phyloP scores from a whole-genome alignment of 768 basidiomycete species.

The Cystobasidium ongulense region DNA sequence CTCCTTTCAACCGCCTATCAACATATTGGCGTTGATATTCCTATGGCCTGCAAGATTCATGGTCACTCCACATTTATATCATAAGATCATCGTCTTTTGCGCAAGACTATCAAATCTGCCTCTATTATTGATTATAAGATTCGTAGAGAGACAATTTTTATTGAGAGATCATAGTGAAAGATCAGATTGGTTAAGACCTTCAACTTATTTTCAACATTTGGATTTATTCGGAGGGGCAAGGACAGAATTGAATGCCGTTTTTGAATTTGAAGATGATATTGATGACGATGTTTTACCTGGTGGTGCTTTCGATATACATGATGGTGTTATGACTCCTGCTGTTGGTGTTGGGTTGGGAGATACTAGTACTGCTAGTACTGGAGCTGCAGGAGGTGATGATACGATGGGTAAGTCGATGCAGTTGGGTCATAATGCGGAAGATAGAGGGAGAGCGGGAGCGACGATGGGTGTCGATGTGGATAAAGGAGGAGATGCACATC shows the following conservation, averaged over 20 bases:
- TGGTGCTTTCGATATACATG: slow-evolving; percentile 19
- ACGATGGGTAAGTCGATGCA: background rate
- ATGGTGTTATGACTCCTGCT: slow-evolving; percentile 11
- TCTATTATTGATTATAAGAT: slow-evolving; percentile 19
- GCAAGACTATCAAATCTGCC: slow-evolving; percentile 16
- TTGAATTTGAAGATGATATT: slow-evolving; percentile 28
- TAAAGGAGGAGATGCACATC: background rate
- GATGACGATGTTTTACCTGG: slow-evolving; percentile 18
- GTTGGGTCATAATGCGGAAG: background rate
- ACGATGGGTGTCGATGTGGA: too few species aligned
- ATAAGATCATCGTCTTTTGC: slow-evolving; percentile 27
- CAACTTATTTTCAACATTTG: background rate
- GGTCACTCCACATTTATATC: slow-evolving; percentile 44
- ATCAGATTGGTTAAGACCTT: background rate
- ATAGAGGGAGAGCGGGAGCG: background rate
- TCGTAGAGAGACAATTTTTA: slow-evolving; percentile 20
- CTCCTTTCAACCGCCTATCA: slow-evolving; percentile 69
- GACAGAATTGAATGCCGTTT: slow-evolving; percentile 10
- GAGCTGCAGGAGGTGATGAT: background rate
- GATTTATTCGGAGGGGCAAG: slow-evolving; percentile 4
- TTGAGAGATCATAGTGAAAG: background rate
- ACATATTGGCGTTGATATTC: slow-evolving; percentile 72
- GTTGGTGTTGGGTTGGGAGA: background rate
- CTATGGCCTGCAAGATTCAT: slow-evolving; percentile 81
- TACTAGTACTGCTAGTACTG: background rate